A percentile compares a stretch with the other conserved stretches of the same genome.
These are phyloP conservation scores for Telopea speciosissima DNA, from an alignment of 177 flowering plant species.

Conservation along the genomic window DNA sequence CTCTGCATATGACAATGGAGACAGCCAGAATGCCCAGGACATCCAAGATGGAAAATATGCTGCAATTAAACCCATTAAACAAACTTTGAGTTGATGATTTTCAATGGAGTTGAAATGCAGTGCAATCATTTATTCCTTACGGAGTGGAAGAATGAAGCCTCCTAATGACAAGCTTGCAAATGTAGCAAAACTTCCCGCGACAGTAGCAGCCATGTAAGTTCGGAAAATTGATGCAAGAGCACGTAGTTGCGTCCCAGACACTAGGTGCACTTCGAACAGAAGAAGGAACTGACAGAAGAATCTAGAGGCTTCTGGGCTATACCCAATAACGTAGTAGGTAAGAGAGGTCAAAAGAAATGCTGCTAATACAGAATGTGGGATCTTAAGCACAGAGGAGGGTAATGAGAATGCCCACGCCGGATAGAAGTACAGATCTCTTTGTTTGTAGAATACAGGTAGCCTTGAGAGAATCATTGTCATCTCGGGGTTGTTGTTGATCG, in stretches of 20 bases:
- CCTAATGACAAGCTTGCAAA: constrained; percentile 35
- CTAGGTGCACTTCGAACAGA: constrained; percentile 46
- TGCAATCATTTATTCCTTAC: constrained; percentile 29
- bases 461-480: background rate
- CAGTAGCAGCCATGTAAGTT: constrained; percentile 33
- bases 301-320: constrained; percentile 21
- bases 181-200: constrained; percentile 33
- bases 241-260: constrained; percentile 50
- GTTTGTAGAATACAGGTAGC: background rate
- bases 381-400: background rate
- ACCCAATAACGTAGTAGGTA: background rate
- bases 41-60: constrained; percentile 62
- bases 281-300: constrained; percentile 49
- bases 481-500: background rate
- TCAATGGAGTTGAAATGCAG: no score
- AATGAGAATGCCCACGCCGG: background rate
- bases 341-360: background rate
- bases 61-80: constrained; percentile 23
- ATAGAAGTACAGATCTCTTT: background rate
- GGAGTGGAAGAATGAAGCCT: constrained; percentile 55
- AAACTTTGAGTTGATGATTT: no score
- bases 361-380: background rate
- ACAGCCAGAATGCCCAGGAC: constrained; percentile 4
- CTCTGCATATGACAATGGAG: background rate
- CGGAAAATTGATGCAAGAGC: constrained; percentile 42